Base-by-base conservation (phyloP, 2,329 filamentous ascomycete species). In the Apiospora malaysiana region DNA sequence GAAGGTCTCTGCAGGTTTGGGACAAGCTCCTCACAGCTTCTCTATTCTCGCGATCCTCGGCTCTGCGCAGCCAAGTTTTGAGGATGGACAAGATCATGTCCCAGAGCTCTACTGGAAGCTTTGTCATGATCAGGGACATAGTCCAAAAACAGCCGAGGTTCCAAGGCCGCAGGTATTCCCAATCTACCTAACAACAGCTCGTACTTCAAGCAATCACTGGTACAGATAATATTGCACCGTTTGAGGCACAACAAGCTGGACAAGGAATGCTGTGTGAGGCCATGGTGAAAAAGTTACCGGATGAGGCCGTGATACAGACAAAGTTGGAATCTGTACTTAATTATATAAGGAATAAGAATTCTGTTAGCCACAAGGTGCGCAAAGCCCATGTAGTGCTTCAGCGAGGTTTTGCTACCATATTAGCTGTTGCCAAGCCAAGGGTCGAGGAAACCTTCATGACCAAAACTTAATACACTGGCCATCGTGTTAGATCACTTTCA, bases 1-100 rank as follows among this genome's bases (percentile, higher is more conserved):
- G 56, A 40, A 63, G 56, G 32, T 63, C 56, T 40, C 56, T 63
- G 56, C 56, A 63, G 18, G 32, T 63, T 23, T 63, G 56, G 18
- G 56, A 63, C 40, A 63, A 23, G 18, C 12, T n/a, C 56, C 8
- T n/a, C 18, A 63, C 18, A 40, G 27, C 32, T 37, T 18, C 37
- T 7, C 37, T 4, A 2, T 18, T 12, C 27, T 5, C 9, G 8
- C 16, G 51, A 18, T 21, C 21, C 8, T 37, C 27, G 8, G 0
- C 2, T 4, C 1, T 2, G 16, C 18, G 10, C 5, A 32, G 32
- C 32, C 32, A 32, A 32, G 32, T 6, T 3, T 6, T 32, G 32
- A 32, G 32, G 32, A 32, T 32, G 6, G 32, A n/a, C 10, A 40
- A 8, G 9, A 63, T 8, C n/a, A 40, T 3, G 56, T 63, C 40